Percentiles rank a stretch among this genome's conserved stretches.
These are phyloP conservation scores for Puccinia horiana DNA, from an alignment of 1,284 basidiomycete genomes.

Conservation along the genomic window DNA sequence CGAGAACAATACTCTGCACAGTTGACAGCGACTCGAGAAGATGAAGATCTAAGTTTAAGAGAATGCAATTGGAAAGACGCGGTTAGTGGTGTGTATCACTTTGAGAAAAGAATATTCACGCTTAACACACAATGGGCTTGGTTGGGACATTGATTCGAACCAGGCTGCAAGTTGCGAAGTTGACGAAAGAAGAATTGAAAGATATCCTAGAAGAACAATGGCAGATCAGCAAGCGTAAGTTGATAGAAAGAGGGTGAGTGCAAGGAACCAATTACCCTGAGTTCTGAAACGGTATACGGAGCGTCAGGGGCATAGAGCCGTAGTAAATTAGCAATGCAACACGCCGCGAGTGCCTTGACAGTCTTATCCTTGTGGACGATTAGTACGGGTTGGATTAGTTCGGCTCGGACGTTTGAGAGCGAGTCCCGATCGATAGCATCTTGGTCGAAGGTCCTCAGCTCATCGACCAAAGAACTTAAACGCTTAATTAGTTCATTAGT, in stretches of 20 bases:
- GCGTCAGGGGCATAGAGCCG: slow-evolving; percentile 94
- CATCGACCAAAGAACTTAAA: slow-evolving; percentile 67
- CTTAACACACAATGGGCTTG: slow-evolving; percentile 70
- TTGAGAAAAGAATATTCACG: not conserved
- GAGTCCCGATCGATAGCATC: slow-evolving; percentile 76
- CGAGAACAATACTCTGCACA: slow-evolving; percentile 89
- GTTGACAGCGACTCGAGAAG: slow-evolving; percentile 86
- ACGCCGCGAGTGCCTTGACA: slow-evolving; percentile 88
- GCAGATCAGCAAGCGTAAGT: not conserved
- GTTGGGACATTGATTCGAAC: slow-evolving; percentile 57
- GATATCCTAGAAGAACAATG: slow-evolving; percentile 66
- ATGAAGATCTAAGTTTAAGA: slow-evolving; percentile 66
- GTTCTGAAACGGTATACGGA: slow-evolving; percentile 82
- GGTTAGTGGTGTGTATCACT: not conserved
- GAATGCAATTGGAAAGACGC: not conserved
- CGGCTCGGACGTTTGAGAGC: slow-evolving; percentile 70
- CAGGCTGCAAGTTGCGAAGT: slow-evolving; percentile 73
- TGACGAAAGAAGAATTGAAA: slow-evolving; percentile 92
- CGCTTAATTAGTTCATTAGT: slow-evolving; percentile 32
- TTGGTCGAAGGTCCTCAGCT: slow-evolving; percentile 83
- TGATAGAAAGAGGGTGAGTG: not conserved
- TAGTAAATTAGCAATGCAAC: slow-evolving; percentile 90
- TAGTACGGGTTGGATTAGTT: slow-evolving; percentile 77
- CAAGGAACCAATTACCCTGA: slow-evolving; percentile 61
- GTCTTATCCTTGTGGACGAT: slow-evolving; percentile 90